Base-by-base conservation (phyloP, 805 yeast species). In the Candida xyloterini region DNA sequence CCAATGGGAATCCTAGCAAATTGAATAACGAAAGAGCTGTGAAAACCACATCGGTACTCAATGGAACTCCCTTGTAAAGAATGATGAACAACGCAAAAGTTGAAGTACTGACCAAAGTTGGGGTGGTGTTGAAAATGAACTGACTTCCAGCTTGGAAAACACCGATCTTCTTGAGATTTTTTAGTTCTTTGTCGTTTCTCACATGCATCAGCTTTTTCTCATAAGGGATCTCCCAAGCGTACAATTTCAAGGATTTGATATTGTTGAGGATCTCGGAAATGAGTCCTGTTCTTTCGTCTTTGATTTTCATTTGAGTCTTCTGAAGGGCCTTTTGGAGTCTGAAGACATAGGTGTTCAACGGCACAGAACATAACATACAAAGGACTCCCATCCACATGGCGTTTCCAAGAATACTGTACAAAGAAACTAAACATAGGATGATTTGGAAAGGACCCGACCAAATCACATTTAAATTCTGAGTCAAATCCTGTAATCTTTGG, bases 371-470 rank as follows among this genome's bases (percentile, higher is more conserved):
- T 3, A 80, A 56, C 77, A 90, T 78, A 42, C 91, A 79, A 23
- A 74, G 63, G 10, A 91, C 95, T 60, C 98, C 98, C 29, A 95
- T 83, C 95, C 96, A 87, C 95, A 90, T 89, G n/a, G 93, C 76
- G 43, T 80, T 77, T 26, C 96, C 96, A 42, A 90, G 63, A 31
- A 90, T 65, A 4, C 76, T 73, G 60, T 88, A 76, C 38, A 90
- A 69, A 1, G 93, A 81, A 30, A 73, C 61, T 46, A 90, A 70
- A 70, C 97, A 88, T 42, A 90, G 63, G 16, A 73, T 55, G 50
- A 90, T 79, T 64, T 90, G 96, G 65, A 89, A 84, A 1, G 97
- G 97, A 34, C 95, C 95, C 1, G 95, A 87, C 95, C 96, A 88
- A 35, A 86, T 69, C 38, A 87, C 71, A 53, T 86, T 83, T 47